These are phyloP conservation scores for Fusarium sp. DNA, from an alignment of 2,329 filamentous ascomycete genomes.

Conservation along the genomic window DNA sequence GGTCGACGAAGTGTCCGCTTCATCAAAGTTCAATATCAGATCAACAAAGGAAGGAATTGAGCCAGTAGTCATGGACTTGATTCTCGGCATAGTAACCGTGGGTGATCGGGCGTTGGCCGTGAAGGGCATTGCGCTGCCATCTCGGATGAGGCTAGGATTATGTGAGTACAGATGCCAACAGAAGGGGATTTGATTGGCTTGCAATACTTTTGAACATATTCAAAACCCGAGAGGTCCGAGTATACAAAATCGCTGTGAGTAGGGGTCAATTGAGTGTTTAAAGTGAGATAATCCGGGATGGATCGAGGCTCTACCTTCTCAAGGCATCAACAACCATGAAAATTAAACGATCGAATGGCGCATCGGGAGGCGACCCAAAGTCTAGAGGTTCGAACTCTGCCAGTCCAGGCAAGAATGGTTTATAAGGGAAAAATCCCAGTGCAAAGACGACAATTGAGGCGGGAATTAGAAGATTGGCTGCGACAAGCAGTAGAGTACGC, in stretches of 20 bases:
- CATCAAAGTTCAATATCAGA: constrained; percentile 95
- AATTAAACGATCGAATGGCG: constrained; percentile 88
- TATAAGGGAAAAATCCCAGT: constrained; percentile 96
- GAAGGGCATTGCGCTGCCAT: constrained; percentile 88
- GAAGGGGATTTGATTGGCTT: constrained; percentile 21
- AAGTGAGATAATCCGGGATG: not conserved
- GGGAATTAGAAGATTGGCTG: constrained; percentile 83
- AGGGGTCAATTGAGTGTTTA: constrained; percentile 41
- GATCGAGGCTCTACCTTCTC: constrained; percentile 72
- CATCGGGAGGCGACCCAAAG: constrained; percentile 68
- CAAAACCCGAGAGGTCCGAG: constrained; percentile 81
- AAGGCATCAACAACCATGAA: constrained; percentile 99
- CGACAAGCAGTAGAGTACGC: constrained; percentile 63
- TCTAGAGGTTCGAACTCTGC: constrained; percentile 73
- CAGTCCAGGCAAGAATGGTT: constrained; percentile 89
- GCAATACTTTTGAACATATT: constrained; percentile 86
- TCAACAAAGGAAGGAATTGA: constrained; percentile 99
- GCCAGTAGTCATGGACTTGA: constrained; percentile 97
- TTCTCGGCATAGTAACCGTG: constrained; percentile 96
- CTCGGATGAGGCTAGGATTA: constrained; percentile 78
- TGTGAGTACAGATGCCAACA: constrained; percentile 18
- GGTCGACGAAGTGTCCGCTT: constrained; percentile 91
- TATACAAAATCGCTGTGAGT: constrained; percentile 89
- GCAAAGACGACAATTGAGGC: constrained; percentile 83
- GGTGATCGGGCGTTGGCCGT: constrained; percentile 96